These are phyloP conservation scores for Chytriomyces sp. DNA, from an alignment of 192 early-diverging fungal genomes.

Conservation along the genomic window DNA sequence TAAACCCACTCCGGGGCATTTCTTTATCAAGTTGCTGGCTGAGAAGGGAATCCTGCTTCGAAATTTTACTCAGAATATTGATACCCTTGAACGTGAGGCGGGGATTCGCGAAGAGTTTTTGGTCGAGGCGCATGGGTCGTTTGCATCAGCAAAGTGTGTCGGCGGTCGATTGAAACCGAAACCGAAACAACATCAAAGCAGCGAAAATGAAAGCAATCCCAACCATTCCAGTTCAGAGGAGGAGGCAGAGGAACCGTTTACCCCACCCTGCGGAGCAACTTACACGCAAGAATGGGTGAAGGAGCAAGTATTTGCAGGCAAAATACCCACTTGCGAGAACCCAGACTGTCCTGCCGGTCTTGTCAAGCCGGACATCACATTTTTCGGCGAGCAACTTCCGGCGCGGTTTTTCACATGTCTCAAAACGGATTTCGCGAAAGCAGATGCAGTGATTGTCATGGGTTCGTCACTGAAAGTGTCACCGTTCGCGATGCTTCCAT, in stretches of 20 bases:
- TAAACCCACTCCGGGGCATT: slow-evolving; percentile 84
- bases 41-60: slow-evolving; percentile 76
- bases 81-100: slow-evolving; percentile 85
- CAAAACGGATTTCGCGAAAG: slow-evolving; percentile 43
- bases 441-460: slow-evolving; percentile 90
- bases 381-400: slow-evolving; percentile 92
- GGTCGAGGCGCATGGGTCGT: slow-evolving; percentile 94
- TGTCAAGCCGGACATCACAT: slow-evolving; percentile 96
- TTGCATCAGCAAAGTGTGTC: slow-evolving; percentile 79
- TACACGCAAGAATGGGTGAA: slow-evolving; percentile 29
- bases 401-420: slow-evolving; percentile 38
- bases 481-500: slow-evolving; percentile 84
- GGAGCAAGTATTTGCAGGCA: slow-evolving; percentile 36
- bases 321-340: slow-evolving; percentile 69
- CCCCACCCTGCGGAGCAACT: slow-evolving; percentile 5
- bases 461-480: slow-evolving; percentile 89
- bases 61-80: slow-evolving; percentile 96
- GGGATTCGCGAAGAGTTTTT: slow-evolving; percentile 69
- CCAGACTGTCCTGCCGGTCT: slow-evolving; percentile 58
- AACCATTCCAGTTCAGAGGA: background rate
- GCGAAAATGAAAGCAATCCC: slow-evolving; percentile 23
- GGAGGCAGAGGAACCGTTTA: background rate
- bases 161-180: slow-evolving; percentile 81
- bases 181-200: slow-evolving; percentile 91
- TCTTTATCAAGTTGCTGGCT: slow-evolving; percentile 81